Evolutionary conservation across 306 rosid genomes (phyloP).

Genomic region (Fragaria vesca): DNA sequence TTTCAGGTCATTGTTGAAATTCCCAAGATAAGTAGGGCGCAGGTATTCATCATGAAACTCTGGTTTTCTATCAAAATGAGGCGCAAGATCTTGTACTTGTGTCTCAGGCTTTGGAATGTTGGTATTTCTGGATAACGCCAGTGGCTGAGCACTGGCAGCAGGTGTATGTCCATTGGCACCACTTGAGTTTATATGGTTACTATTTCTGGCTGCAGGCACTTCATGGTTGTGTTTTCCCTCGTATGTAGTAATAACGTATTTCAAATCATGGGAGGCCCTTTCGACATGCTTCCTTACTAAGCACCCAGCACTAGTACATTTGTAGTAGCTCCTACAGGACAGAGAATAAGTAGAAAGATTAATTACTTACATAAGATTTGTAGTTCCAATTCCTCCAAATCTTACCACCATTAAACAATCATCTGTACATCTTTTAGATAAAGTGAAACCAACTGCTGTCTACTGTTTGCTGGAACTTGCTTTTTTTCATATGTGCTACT

Average conservation of each 20-base stretch:
- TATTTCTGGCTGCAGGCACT: constrained; percentile 76
- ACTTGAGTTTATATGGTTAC: constrained; percentile 47
- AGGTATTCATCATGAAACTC: constrained; percentile 51
- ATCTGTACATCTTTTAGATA: not conserved
- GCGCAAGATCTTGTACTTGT: constrained; percentile 42
- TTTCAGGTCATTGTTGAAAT: constrained; percentile 47
- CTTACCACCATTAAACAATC: not conserved
- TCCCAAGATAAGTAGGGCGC: constrained; percentile 46
- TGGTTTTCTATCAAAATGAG: constrained; percentile 65
- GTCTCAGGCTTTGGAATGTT: constrained; percentile 38
- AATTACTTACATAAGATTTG: not conserved
- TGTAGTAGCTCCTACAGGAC: constrained; percentile 83
- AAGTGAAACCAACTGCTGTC: not conserved
- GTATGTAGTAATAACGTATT: constrained; percentile 69
- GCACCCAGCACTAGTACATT: constrained; percentile 91
- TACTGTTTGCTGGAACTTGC: not conserved
- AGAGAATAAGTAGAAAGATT: constrained; percentile 15
- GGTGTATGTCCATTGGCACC: constrained; percentile 30
- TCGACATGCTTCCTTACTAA: constrained; percentile 85
- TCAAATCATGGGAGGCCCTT: constrained; percentile 79
- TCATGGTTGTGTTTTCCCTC: constrained; percentile 90
- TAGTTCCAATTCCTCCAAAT: not conserved
- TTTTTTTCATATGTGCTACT: not conserved
- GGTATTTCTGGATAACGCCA: constrained; percentile 38
- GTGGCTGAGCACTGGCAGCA: constrained; percentile 44